These are phyloP conservation scores for Candida tibetensis DNA, from an alignment of 805 yeast genomes.

Conservation along the genomic window DNA sequence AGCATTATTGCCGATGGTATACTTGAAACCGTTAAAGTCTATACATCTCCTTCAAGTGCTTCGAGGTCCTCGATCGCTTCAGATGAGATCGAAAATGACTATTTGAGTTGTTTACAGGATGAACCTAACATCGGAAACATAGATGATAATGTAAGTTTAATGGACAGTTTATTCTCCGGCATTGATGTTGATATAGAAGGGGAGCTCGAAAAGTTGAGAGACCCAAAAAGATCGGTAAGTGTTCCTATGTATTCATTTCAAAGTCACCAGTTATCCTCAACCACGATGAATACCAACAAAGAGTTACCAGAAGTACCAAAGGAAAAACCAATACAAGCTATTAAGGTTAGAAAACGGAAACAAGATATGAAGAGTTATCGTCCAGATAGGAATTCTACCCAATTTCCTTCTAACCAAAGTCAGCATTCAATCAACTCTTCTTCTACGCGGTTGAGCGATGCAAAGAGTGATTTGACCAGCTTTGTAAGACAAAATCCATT, in stretches of 20 bases:
- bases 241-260: constrained; percentile 1
- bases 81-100: constrained; percentile 2
- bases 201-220: constrained; percentile 2
- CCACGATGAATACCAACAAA: constrained; percentile 5
- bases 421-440: not conserved
- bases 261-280: not conserved
- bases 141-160: constrained; percentile 1
- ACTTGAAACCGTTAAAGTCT: too few relatives aligned
- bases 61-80: not conserved
- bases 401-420: constrained; percentile 2
- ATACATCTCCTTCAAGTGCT: not conserved
- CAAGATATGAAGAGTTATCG: constrained; percentile 7
- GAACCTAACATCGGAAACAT: constrained; percentile 1
- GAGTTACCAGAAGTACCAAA: constrained; percentile 2
- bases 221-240: constrained; percentile 4
- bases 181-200: constrained; percentile 3
- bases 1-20: not conserved
- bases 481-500: constrained; percentile 26
- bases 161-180: constrained; percentile 5
- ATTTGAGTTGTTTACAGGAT: not conserved
- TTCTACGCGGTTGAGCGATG: constrained; percentile 3
- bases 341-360: constrained; percentile 6
- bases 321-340: not conserved
- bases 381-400: constrained; percentile 1
- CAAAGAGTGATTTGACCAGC: constrained; percentile 14